Conservation (phyloP, 75 land plant genomes). For the Cupressus sempervirens region DNA sequence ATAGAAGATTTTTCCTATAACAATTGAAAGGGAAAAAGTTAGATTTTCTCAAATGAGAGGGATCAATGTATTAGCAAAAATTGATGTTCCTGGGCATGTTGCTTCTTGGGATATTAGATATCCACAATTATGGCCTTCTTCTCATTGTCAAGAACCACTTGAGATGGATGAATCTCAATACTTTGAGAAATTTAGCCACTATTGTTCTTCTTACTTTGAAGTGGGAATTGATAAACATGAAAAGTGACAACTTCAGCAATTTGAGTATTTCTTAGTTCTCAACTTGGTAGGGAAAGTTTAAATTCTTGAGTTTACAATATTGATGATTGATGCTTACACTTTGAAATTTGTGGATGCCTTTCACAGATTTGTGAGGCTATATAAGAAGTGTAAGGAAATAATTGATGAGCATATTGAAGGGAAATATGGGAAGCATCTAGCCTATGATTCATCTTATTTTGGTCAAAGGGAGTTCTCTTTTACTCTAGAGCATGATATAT, state of each 20-base stretch:
- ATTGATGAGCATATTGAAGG: too few relatives aligned
- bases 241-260: conserved; percentile 39
- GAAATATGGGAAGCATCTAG: conserved; percentile 97
- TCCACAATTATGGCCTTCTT: too few relatives aligned
- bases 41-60: too few relatives aligned
- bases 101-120: too few relatives aligned
- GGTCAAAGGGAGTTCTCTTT: conserved; percentile 89
- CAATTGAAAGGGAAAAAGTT: too few relatives aligned
- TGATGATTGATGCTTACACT: conserved; percentile 69
- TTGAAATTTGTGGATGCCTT: conserved; percentile 72
- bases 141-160: too few relatives aligned
- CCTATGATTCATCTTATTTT: conserved; percentile 69
- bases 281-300: conserved; percentile 96
- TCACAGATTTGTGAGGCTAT: conserved; percentile 92
- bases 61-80: too few relatives aligned
- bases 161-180: conserved; percentile 80
- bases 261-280: conserved; percentile 73
- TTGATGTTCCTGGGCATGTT: too few relatives aligned
- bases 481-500: conserved; percentile 78
- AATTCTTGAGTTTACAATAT: conserved; percentile 90
- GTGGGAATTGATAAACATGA: conserved; percentile 23
- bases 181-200: conserved; percentile 68
- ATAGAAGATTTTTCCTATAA: too few relatives aligned
- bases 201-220: conserved; percentile 36
- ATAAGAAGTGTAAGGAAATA: too few relatives aligned